Base-by-base conservation (phyloP, 1,139 yeast genomes). In the Yamadazyma triangularis region DNA sequence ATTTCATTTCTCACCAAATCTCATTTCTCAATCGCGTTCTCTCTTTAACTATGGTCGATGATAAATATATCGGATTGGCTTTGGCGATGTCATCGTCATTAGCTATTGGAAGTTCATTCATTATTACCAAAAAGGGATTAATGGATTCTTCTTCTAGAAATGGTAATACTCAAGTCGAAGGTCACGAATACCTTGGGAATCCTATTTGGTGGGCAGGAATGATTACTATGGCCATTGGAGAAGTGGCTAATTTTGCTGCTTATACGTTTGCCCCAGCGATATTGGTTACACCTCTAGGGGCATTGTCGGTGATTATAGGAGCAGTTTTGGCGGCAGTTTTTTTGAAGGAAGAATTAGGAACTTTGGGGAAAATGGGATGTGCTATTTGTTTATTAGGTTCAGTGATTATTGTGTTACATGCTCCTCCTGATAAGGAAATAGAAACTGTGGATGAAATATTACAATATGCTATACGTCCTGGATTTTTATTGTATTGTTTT, bases 191-290 rank as follows among this genome's bases (percentile, higher is more conserved):
- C 53, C 64, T 87, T 39, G 78, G 73, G 42, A 86, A 85, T 53
- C 96, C 96, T 8, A 75, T 86, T 27, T 87, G 96, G 96, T 85
- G 95, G 88, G 87, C 93, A 0, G 96, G 96, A 11, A 87, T 88
- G 74, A 50, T 79, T 22, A 77, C 93, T 33, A 88, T 87, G 96
- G 95, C 93, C 2, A 59, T 87, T 23, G 96, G 96, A 4, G 96
- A 87, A 54, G 63, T 87, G 28, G 95, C 96, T 35, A 87, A 87
- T 55, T 87, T 87, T 55, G 96, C 96, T 9, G 96, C 96, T 1
- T 87, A 87, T 51, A 88, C 96, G 1, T 87, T 87, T 69, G 96
- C 96, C 0, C 96, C 96, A 2, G 95, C 96, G 1, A 85, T 88
- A 41, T 60, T 87, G 45, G 96, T 87, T 26, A 88, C 96, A 3